These are phyloP conservation scores for Sutorius eximius DNA, from an alignment of 1,284 basidiomycete species.

Conservation along the genomic window DNA sequence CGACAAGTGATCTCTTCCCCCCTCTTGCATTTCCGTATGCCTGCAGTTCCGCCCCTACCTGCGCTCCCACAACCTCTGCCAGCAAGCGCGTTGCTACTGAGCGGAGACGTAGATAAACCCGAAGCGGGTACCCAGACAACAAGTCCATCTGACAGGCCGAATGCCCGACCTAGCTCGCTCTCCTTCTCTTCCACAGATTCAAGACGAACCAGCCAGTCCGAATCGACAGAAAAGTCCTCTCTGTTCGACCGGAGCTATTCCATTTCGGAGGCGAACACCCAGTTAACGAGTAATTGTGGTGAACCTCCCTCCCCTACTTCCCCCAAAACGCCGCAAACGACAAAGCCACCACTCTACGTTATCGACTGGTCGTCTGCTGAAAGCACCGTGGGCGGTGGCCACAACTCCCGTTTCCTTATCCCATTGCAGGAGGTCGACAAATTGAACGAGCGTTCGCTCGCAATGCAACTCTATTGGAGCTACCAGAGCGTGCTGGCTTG, in stretches of 20 bases:
- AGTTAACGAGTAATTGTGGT: conserved; percentile 15
- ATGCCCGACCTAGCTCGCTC: conserved; percentile 42
- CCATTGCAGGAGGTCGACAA: conserved; percentile 45
- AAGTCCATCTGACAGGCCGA: conserved; percentile 17
- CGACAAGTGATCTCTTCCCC: conserved; percentile 62
- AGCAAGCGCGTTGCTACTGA: conserved; percentile 27
- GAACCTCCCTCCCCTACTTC: conserved; percentile 23
- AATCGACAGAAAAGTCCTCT: conserved; percentile 33
- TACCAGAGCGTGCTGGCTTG: conserved; percentile 65
- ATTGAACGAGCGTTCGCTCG: conserved; percentile 60
- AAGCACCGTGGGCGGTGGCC: conserved; percentile 34
- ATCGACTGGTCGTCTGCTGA: conserved; percentile 37
- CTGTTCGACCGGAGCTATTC: conserved; percentile 30
- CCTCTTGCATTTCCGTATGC: conserved; percentile 64
- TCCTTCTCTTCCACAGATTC: conserved; percentile 49
- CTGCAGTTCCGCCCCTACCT: conserved; percentile 64
- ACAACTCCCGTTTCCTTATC: conserved; percentile 44
- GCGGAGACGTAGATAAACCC: conserved; percentile 25
- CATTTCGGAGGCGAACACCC: conserved; percentile 26
- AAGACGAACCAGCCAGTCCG: conserved; percentile 32
- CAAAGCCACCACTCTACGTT: conserved; percentile 27
- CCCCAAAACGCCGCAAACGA: conserved; percentile 3
- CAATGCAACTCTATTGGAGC: conserved; percentile 69
- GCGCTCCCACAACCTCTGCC: conserved; percentile 53
- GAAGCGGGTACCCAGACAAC: conserved; percentile 17